Percentiles rank a stretch among this genome's conserved stretches.
Evolutionary conservation across 495 filamentous ascomycete genomes (phyloP).

Genomic region (Trichoderma gamsii): DNA sequence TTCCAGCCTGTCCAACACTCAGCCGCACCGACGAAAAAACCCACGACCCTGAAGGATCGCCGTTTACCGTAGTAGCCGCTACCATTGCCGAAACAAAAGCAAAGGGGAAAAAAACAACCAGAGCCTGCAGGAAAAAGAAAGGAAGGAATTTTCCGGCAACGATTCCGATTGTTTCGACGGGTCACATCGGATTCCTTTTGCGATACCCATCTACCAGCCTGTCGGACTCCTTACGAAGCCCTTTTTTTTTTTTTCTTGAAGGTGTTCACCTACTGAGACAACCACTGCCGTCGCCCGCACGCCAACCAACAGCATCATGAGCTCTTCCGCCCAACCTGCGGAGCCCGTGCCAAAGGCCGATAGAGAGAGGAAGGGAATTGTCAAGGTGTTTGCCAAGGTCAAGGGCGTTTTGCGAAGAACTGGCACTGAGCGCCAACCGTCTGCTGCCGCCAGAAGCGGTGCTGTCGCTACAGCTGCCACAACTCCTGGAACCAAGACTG

Average conservation of each 20-base stretch:
- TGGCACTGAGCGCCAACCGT: constrained; percentile 34
- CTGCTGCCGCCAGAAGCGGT: background rate
- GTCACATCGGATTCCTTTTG: background rate
- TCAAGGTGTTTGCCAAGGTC: constrained; percentile 57
- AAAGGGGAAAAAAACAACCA: background rate
- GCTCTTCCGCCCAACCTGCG: constrained; percentile 35
- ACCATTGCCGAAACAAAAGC: background rate
- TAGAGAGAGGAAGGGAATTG: constrained; percentile 57
- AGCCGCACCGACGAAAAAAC: background rate
- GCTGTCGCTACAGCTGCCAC: background rate
- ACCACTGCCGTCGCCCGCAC: constrained; percentile 6
- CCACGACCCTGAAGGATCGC: constrained; percentile 5
- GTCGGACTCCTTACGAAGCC: background rate
- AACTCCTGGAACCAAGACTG: background rate
- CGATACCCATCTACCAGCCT: constrained; percentile 5
- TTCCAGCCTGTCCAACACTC: background rate
- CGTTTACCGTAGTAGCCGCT: background rate
- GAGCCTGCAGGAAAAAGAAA: background rate
- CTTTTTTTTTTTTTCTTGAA: background rate
- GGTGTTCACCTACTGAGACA: constrained; percentile 9
- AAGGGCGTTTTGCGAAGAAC: constrained; percentile 56
- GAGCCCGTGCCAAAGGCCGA: constrained; percentile 31
- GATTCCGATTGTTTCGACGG: background rate
- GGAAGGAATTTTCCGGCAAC: background rate
- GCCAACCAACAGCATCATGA: constrained; percentile 29